Percentiles rank a stretch among this genome's conserved stretches.
These are phyloP conservation scores for Begonia loranthoides DNA, from an alignment of 306 rosid species.

Conservation along the genomic window DNA sequence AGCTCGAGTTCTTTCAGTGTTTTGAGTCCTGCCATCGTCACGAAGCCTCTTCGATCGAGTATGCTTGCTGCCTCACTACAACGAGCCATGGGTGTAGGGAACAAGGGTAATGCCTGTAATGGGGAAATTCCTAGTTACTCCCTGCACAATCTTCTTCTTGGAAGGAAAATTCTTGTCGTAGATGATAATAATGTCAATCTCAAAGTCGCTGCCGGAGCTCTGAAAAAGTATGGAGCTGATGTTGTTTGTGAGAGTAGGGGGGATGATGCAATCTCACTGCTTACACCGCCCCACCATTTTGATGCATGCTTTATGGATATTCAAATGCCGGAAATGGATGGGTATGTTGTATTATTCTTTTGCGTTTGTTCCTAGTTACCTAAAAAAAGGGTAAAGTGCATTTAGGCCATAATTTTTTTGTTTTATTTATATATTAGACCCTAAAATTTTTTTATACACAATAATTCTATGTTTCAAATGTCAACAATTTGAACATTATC, in stretches of 20 bases:
- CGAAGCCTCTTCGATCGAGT: conserved; percentile 81
- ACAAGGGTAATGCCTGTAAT: conserved; percentile 48
- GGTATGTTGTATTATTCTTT: conserved; percentile 31
- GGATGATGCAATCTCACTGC: conserved; percentile 43
- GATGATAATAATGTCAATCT: conserved; percentile 91
- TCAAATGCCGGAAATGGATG: conserved; percentile 98
- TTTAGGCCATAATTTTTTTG: too few relatives aligned
- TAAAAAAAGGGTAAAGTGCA: too few relatives aligned
- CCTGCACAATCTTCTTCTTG: conserved; percentile 56
- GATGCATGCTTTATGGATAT: conserved; percentile 98
- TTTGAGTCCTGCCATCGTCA: conserved; percentile 35
- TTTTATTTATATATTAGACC: too few relatives aligned
- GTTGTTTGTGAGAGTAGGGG: conserved; percentile 82
- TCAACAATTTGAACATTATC: too few relatives aligned
- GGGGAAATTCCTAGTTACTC: conserved; percentile 65
- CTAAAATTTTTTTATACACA: too few relatives aligned
- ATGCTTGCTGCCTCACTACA: conserved; percentile 90
- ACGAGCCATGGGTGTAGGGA: conserved; percentile 58
- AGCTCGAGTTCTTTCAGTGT: conserved; percentile 6
- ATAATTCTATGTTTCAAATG: too few relatives aligned
- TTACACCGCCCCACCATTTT: conserved; percentile 71
- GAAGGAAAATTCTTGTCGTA: conserved; percentile 71
- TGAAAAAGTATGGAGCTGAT: conserved; percentile 77
- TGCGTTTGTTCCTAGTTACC: too few relatives aligned
- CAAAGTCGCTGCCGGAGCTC: conserved; percentile 84